Conservation (phyloP, 2,329 filamentous ascomycete genomes). For the Cyanodermella asteris region DNA sequence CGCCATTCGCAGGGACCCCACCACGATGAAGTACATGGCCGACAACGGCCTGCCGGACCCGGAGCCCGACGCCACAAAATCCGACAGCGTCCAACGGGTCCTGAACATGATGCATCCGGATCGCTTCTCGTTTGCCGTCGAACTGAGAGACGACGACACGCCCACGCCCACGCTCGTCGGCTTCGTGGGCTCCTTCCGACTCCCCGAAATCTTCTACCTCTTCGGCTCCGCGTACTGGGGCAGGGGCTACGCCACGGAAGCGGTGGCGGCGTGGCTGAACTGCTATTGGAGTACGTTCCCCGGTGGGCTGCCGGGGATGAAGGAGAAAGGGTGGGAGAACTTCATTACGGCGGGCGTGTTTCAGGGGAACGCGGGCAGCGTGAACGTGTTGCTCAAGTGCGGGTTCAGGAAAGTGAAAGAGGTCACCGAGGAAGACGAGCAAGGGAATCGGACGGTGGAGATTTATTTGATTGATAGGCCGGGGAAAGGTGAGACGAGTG, state of each 20-base stretch:
- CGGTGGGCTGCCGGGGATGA: constrained; percentile 4
- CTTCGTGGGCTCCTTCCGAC: constrained; percentile 4
- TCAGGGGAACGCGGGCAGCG: constrained; percentile 1
- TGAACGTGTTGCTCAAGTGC: constrained; percentile 5
- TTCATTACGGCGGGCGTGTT: constrained; percentile 3
- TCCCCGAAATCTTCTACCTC: constrained; percentile 8
- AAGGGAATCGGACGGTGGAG: not conserved
- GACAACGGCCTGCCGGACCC: too few relatives aligned
- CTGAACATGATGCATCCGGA: too few relatives aligned
- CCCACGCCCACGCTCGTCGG: constrained; percentile 6
- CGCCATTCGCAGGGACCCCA: too few relatives aligned
- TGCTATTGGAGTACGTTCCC: constrained; percentile 6
- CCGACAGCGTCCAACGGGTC: too few relatives aligned
- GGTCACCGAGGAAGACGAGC: constrained; percentile 2
- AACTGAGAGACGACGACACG: too few relatives aligned
- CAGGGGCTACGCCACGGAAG: constrained; percentile 9
- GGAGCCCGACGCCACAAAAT: too few relatives aligned
- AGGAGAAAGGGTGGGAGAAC: constrained; percentile 1
- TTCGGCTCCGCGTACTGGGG: constrained; percentile 6
- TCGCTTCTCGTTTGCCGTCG: too few relatives aligned
- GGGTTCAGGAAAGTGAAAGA: constrained; percentile 4
- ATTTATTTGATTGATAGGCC: too few relatives aligned
- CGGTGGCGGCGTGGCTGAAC: constrained; percentile 6
- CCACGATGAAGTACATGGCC: too few relatives aligned
- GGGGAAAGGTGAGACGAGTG: too few relatives aligned